Conservation (phyloP, 441 rosid genomes). For the Eruca vesicaria region DNA sequence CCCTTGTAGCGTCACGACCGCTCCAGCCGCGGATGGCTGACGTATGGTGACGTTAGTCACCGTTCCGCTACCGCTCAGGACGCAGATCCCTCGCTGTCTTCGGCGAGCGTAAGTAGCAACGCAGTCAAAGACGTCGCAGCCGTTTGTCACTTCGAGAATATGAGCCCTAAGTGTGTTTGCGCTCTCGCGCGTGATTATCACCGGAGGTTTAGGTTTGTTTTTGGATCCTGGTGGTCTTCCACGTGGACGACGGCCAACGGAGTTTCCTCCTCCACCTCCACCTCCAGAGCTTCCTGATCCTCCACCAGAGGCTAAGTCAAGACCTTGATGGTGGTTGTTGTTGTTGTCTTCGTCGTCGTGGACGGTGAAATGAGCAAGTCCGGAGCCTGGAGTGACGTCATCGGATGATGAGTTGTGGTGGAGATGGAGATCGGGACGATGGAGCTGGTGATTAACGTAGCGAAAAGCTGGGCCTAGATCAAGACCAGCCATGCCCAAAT, state of each 20-base stretch:
- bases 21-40: constrained; percentile 44
- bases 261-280: constrained; percentile 45
- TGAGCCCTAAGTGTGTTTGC: constrained; percentile 92
- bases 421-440: constrained; percentile 71
- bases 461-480: constrained; percentile 87
- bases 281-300: constrained; percentile 38
- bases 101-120: constrained; percentile 68
- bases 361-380: constrained; percentile 37
- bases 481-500: constrained; percentile 84
- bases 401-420: constrained; percentile 48
- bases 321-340: constrained; percentile 37
- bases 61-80: constrained; percentile 69
- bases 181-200: constrained; percentile 88
- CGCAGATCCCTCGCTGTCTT: constrained; percentile 70
- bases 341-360: constrained; percentile 30
- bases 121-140: constrained; percentile 88
- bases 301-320: constrained; percentile 44
- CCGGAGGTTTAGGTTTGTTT: constrained; percentile 89
- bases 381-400: constrained; percentile 34
- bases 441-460: constrained; percentile 66
- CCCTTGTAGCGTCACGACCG: constrained; percentile 64
- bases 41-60: constrained; percentile 60
- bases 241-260: constrained; percentile 71
- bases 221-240: constrained; percentile 95
- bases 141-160: constrained; percentile 87